phyloP scores from a whole-genome alignment of 2,329 filamentous ascomycete genomes.

The Aspergillus sp. region DNA sequence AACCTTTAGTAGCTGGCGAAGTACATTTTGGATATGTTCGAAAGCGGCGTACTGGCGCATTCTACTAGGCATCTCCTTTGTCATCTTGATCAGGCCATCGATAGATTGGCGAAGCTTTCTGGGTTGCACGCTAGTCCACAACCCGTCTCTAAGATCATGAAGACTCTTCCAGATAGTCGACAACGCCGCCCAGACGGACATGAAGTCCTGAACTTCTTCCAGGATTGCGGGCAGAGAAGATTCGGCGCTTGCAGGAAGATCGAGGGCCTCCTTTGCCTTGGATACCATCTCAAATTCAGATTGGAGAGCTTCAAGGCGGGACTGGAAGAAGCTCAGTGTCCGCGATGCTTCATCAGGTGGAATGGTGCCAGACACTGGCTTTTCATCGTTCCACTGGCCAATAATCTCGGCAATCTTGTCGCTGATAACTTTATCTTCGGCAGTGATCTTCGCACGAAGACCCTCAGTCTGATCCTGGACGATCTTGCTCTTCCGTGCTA shows the following conservation, averaged over 20 bases:
- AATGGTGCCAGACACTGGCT: conserved; percentile 91
- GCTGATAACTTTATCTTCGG: conserved; percentile 86
- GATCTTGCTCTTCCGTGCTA: conserved; percentile 88
- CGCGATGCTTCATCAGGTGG: conserved; percentile 82
- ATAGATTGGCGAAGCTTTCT: conserved; percentile 86
- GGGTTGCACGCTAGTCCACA: conserved; percentile 95
- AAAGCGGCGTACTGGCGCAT: conserved; percentile 99
- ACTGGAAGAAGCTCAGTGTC: conserved; percentile 77
- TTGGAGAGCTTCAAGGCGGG: conserved; percentile 76
- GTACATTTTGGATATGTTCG: conserved; percentile 89
- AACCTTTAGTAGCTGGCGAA: conserved; percentile 84
- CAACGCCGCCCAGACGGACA: conserved; percentile 94
- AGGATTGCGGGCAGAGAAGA: conserved; percentile 79
- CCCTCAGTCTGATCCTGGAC: conserved; percentile 96
- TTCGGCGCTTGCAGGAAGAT: conserved; percentile 75
- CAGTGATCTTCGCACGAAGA: conserved; percentile 86
- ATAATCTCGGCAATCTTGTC: conserved; percentile 85
- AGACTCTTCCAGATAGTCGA: conserved; percentile 96
- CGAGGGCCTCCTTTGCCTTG: conserved; percentile 93
- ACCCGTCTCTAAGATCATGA: conserved; percentile 83
- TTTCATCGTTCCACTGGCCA: conserved; percentile 88
- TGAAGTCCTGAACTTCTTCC: conserved; percentile 97
- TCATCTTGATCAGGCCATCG: conserved; percentile 92
- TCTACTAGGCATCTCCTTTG: conserved; percentile 96
- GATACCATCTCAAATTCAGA: conserved; percentile 89